phyloP scores from a whole-genome alignment of 1,284 basidiomycete genomes.

The Blastosporella zonata region DNA sequence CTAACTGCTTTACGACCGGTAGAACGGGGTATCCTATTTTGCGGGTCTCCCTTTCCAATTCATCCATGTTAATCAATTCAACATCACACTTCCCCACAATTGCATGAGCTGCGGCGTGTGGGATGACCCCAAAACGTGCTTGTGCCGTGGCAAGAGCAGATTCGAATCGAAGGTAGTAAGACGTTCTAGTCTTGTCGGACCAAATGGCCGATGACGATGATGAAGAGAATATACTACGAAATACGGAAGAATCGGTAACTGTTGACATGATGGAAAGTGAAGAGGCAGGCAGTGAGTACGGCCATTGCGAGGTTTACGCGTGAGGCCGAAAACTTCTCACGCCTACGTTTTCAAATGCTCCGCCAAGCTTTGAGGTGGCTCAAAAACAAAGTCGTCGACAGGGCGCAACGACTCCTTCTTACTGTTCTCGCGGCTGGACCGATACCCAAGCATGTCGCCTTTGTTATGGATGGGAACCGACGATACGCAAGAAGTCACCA shows the following conservation, averaged over 20 bases:
- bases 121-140: constrained; percentile 37
- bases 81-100: constrained; percentile 34
- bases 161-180: constrained; percentile 40
- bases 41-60: constrained; percentile 36
- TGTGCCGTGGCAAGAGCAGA: constrained; percentile 35
- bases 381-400: constrained; percentile 28
- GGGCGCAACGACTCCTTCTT: constrained; percentile 48
- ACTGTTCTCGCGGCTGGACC: constrained; percentile 77
- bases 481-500: constrained; percentile 80
- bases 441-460: constrained; percentile 88
- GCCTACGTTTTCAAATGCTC: constrained; percentile 11
- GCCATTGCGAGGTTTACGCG: too few relatives aligned
- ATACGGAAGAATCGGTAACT: constrained; percentile 33
- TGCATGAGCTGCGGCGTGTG: constrained; percentile 31
- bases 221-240: constrained; percentile 39
- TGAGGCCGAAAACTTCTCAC: constrained; percentile 18
- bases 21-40: constrained; percentile 42
- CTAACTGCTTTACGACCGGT: constrained; percentile 41
- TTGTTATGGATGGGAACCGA: constrained; percentile 98
- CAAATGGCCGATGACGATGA: constrained; percentile 34
- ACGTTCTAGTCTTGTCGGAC: constrained; percentile 36
- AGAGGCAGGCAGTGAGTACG: background rate
- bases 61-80: constrained; percentile 34
- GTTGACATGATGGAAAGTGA: constrained; percentile 23
- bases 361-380: constrained; percentile 28